These are phyloP conservation scores for Diaporthe aspalathi DNA, from an alignment of 2,329 filamentous ascomycete genomes.

Conservation along the genomic window DNA sequence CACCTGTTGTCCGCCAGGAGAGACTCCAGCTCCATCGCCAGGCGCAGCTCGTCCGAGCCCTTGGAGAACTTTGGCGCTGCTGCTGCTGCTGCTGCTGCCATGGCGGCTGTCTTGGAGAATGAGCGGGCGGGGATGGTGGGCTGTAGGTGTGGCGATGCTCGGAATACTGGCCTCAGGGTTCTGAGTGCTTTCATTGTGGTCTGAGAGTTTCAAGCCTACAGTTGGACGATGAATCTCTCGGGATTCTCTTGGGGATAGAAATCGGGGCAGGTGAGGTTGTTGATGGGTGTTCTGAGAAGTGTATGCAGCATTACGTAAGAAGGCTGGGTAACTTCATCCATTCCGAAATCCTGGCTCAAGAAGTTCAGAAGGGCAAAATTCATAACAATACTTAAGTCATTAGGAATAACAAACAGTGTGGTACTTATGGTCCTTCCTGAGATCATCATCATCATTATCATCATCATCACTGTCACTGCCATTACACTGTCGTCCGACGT, in stretches of 20 bases:
- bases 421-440: too few species aligned
- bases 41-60: constrained; percentile 55
- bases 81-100: constrained; percentile 36
- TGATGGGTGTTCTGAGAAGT: neutral
- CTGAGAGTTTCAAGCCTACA: too few species aligned
- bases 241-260: neutral
- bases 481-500: neutral
- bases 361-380: too few species aligned
- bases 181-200: constrained; percentile 9
- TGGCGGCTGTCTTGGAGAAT: constrained; percentile 11
- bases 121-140: neutral
- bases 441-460: too few species aligned
- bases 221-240: too few species aligned
- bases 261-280: neutral
- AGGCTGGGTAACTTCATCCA: neutral
- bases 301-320: constrained; percentile 17
- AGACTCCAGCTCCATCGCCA: constrained; percentile 51
- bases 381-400: too few species aligned
- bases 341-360: neutral
- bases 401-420: too few species aligned
- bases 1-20: constrained; percentile 56
- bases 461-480: too few species aligned
- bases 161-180: neutral
- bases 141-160: neutral
- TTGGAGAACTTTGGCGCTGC: constrained; percentile 53